Percentiles rank a stretch among this genome's conserved stretches.
phyloP scores from a whole-genome alignment of 192 early-diverging fungal species.

The Phycomyces blakesleeanus region DNA sequence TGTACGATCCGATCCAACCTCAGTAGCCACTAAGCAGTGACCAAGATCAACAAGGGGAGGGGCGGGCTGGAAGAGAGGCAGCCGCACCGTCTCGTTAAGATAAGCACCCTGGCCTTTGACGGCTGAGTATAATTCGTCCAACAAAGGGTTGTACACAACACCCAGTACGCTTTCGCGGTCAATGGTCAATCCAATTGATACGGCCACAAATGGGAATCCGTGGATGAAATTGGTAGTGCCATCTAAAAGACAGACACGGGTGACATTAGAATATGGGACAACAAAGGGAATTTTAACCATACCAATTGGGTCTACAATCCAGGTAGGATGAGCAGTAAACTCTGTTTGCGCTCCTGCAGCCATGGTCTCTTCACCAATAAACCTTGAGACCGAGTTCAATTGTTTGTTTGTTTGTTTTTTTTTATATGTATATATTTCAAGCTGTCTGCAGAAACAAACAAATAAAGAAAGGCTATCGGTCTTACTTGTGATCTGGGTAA shows the following conservation, averaged over 20 bases:
- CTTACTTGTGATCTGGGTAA: constrained; percentile 65
- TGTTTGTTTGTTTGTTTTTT: background rate
- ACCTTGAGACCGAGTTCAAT: constrained; percentile 26
- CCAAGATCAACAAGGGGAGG: constrained; percentile 61
- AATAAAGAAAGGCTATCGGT: too few relatives aligned
- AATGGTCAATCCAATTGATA: constrained; percentile 82
- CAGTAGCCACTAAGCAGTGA: constrained; percentile 73
- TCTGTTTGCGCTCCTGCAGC: constrained; percentile 50
- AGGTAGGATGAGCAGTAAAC: constrained; percentile 73
- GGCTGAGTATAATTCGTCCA: constrained; percentile 71
- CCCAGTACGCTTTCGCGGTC: constrained; percentile 76
- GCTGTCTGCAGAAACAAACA: too few relatives aligned
- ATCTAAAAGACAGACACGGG: too few relatives aligned
- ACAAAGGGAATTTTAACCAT: background rate
- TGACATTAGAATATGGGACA: background rate
- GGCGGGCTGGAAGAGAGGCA: constrained; percentile 59
- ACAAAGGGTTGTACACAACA: constrained; percentile 87
- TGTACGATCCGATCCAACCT: constrained; percentile 75
- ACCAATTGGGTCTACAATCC: constrained; percentile 89
- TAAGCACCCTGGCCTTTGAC: constrained; percentile 62
- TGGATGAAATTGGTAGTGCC: constrained; percentile 79
- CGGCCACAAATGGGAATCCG: constrained; percentile 78
- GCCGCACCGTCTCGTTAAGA: constrained; percentile 45
- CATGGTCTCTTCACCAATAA: constrained; percentile 88
- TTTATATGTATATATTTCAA: background rate